Evolutionary conservation across 495 filamentous ascomycete genomes (phyloP).

Genomic region (Hyaloscypha hepaticicola): DNA sequence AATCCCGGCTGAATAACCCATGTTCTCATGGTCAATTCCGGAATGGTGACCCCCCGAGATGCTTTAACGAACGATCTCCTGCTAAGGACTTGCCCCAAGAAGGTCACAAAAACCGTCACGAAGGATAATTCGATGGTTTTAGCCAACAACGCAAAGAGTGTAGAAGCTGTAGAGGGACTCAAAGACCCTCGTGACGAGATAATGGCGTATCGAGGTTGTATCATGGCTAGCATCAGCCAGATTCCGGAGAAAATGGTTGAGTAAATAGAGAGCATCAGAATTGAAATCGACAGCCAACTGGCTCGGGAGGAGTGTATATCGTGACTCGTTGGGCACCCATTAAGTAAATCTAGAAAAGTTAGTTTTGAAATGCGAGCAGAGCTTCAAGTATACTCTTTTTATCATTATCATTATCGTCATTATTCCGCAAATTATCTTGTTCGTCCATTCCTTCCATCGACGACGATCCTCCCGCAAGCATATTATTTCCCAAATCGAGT

Average conservation of each 20-base stretch:
- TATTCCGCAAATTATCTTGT: neutral
- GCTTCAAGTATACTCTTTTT: constrained; percentile 5
- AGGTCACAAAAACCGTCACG: constrained; percentile 73
- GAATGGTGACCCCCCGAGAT: constrained; percentile 62
- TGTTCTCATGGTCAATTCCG: constrained; percentile 66
- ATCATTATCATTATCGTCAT: constrained; percentile 22
- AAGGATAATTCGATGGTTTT: constrained; percentile 69
- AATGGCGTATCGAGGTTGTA: constrained; percentile 58
- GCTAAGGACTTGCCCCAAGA: constrained; percentile 69
- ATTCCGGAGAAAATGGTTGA: constrained; percentile 65
- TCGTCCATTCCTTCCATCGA: too few species aligned
- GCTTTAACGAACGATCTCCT: constrained; percentile 55
- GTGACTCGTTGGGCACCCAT: constrained; percentile 34
- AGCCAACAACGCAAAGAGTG: constrained; percentile 53
- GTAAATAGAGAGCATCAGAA: constrained; percentile 62
- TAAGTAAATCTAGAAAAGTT: constrained; percentile 7
- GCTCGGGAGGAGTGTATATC: constrained; percentile 41
- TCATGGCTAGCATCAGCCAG: constrained; percentile 57
- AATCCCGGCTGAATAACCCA: constrained; percentile 55
- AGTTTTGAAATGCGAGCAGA: neutral
- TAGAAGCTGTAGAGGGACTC: constrained; percentile 53
- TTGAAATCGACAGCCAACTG: constrained; percentile 57
- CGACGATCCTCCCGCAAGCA: too few species aligned
- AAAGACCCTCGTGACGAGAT: constrained; percentile 51
- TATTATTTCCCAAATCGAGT: neutral